Percentiles rank a stretch among this genome's conserved stretches.
Conservation (phyloP, 225 moss, liverwort and hornwort genomes). For the Polytrichum formosum region DNA sequence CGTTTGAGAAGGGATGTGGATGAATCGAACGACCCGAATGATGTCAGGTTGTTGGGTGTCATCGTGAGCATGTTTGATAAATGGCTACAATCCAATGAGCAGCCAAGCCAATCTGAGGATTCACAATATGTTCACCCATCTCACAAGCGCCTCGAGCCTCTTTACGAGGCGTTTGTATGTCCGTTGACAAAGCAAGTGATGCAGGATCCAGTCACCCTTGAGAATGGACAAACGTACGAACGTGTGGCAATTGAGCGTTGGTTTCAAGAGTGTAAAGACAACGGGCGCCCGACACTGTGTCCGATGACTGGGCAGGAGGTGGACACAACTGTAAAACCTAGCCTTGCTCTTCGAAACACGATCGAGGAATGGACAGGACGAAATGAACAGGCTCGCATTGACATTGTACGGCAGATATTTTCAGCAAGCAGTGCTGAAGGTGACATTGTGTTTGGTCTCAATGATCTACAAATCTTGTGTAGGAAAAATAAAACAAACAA, state of each 20-base stretch:
- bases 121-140: constrained; percentile 44
- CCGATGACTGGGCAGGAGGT: constrained; percentile 77
- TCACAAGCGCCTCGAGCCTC: constrained; percentile 72
- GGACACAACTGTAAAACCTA: constrained; percentile 64
- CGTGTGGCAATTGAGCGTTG: constrained; percentile 78
- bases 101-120: constrained; percentile 69
- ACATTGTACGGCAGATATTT: constrained; percentile 56
- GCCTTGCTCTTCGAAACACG: constrained; percentile 89
- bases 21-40: constrained; percentile 62
- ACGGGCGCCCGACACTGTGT: constrained; percentile 55
- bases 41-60: constrained; percentile 79
- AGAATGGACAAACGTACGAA: constrained; percentile 86
- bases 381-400: constrained; percentile 75
- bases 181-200: constrained; percentile 94
- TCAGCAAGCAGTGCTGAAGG: constrained; percentile 43
- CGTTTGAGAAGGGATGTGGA: constrained; percentile 72
- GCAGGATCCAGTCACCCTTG: constrained; percentile 83
- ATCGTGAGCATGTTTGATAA: constrained; percentile 75
- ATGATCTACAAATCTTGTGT: constrained; percentile 69
- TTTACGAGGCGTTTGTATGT: constrained; percentile 92
- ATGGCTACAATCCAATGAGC: constrained; percentile 44
- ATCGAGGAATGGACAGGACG: constrained; percentile 92
- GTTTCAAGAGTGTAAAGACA: constrained; percentile 79
- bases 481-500: constrained; percentile 65
- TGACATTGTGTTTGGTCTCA: constrained; percentile 69